Percentiles rank a stretch among this genome's conserved stretches.
Conservation (phyloP, 129 eudicot species). For the Apium graveolens region DNA sequence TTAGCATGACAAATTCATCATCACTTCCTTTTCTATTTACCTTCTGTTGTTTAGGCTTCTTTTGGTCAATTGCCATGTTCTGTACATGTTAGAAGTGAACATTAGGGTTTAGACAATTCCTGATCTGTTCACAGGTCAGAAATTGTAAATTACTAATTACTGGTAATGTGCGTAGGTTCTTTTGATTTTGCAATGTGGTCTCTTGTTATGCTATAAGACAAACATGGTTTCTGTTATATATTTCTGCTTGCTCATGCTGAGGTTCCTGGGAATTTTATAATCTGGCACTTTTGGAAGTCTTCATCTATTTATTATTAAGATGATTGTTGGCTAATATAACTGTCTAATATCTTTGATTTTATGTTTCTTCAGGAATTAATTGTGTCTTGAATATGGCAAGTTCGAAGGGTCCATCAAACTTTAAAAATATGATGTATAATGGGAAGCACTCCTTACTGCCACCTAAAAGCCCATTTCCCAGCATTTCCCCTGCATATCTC, state of each 20-base stretch:
- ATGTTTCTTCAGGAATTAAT: neutral
- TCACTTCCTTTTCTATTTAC: neutral
- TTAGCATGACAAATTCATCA: neutral
- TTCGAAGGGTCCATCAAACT: slow-evolving; percentile 52
- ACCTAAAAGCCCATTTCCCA: slow-evolving; percentile 82
- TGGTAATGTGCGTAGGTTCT: neutral
- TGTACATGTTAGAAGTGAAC: neutral
- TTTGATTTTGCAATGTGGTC: neutral
- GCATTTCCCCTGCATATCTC: slow-evolving; percentile 46
- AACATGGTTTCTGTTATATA: neutral
- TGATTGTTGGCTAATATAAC: neutral
- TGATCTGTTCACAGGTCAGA: neutral
- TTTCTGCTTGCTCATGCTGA: neutral
- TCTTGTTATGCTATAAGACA: neutral
- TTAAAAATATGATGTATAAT: slow-evolving; percentile 41
- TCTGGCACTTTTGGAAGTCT: neutral
- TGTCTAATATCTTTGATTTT: neutral
- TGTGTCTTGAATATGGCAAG: slow-evolving; percentile 44
- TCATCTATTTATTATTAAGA: neutral
- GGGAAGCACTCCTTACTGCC: slow-evolving; percentile 65
- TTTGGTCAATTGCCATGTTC: neutral
- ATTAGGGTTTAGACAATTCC: neutral
- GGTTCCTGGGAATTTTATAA: too few relatives aligned
- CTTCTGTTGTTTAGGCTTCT: neutral
- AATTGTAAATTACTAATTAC: neutral